Evolutionary conservation across 257 asterid species (phyloP), one percentile per base, ranked within the genome.

Genomic region (Petrea volubilis): DNA sequence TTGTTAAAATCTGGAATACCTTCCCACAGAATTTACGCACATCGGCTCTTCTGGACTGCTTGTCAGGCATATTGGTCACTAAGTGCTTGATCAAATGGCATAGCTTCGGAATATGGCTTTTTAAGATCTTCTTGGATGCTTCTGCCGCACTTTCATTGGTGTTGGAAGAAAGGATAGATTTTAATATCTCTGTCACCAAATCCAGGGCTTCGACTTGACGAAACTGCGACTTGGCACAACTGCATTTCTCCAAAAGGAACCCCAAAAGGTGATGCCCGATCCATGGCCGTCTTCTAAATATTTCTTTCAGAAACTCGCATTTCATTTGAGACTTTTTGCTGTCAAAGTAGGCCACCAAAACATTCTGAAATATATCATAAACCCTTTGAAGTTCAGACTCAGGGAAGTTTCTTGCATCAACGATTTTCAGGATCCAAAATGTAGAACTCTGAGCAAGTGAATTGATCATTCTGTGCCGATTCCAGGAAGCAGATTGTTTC

Each of bases 141-240:
- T 61, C 77, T 9, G 57, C 33, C 21, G 74, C 72, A 21, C 66
- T 72, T 40, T 74, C 82, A 52, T 84, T 88, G 12, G 70, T 38
- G 41, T 51, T 73, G 3, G 77, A 55, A 24, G 85, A 67, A 23
- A 65, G 49, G 64, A 77, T 70, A 5, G 90, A 82, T 68, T 82
- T 87, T 15, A 95, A 70, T 6, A 90, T 77, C 83, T 88, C 98
- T 0, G 71, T 27, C 53, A 92, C 86, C 78, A 95, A 60, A 73
- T 88, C 97, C 24, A 95, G 96, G 41, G 94, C 97, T 78, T 95
- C 98, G 60, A 92, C 86, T 79, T 88, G 95, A 68, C 97, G 80
- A 65, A 83, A 92, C 80, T 88, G 80, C 53, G 84, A 86, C 59
- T 82, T 92, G 1, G 97, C 89, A 56, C 81, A 47, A 27, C 87